Evolutionary conservation across 108 stramenopile species (phyloP).

Genomic region (Asterionellopsis glacialis): DNA sequence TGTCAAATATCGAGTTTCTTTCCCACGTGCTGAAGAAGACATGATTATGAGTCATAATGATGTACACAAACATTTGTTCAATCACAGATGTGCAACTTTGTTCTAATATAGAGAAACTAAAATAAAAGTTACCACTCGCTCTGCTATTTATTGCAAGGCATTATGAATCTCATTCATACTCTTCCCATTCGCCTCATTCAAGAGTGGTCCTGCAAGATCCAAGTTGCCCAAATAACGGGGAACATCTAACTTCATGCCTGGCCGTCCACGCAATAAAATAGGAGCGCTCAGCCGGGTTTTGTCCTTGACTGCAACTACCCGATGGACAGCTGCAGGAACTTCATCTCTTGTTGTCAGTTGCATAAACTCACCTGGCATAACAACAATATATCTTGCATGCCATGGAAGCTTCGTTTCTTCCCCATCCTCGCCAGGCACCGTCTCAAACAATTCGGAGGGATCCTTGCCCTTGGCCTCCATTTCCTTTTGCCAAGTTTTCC

Average conservation of each 20-base stretch:
- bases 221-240: conserved; percentile 53
- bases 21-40: too few relatives aligned
- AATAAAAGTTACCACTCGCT: too few relatives aligned
- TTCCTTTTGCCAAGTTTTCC: conserved; percentile 39
- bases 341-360: conserved; percentile 72
- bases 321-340: conserved; percentile 71
- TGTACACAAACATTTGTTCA: too few relatives aligned
- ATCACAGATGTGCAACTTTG: too few relatives aligned
- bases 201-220: conserved; percentile 27
- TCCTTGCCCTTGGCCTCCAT: conserved; percentile 13
- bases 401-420: conserved; percentile 45
- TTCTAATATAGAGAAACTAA: too few relatives aligned
- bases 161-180: conserved; percentile 77
- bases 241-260: conserved; percentile 48
- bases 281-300: conserved; percentile 54
- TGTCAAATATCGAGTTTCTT: too few relatives aligned
- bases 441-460: conserved; percentile 9
- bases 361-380: conserved; percentile 78
- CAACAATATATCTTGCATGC: conserved; percentile 68
- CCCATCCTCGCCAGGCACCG: conserved; percentile 15
- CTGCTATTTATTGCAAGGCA: conserved; percentile 24
- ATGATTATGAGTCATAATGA: too few relatives aligned
- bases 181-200: conserved; percentile 58
- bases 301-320: conserved; percentile 55
- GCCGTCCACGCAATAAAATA: conserved; percentile 61